Evolutionary conservation across 495 filamentous ascomycete species (phyloP), one percentile per base, ranked within the genome.

Genomic region (Monascus purpureus): DNA sequence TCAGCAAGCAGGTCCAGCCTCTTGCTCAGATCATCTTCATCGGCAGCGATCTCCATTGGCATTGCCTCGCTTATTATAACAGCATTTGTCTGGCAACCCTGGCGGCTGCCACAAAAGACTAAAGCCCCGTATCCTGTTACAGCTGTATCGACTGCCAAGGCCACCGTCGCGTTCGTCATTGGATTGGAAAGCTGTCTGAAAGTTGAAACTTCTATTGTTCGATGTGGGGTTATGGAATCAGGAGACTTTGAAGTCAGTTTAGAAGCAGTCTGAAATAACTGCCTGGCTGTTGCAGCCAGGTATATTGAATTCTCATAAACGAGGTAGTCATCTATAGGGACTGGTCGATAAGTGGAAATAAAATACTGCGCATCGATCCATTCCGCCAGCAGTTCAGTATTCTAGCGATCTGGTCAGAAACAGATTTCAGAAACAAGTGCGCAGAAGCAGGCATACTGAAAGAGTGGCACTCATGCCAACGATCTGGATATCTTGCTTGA

Each of bases 391-490:
- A 77, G 42, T 18, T 72, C 55, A 2, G 74, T 74, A 35, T 87
- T 86, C 78, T 83, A 29, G 8, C 15, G 1, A 8, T 4, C 1
- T n/a, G 4, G 28, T 57, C 35, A 57, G 47, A 27, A 9, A 13
- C 27, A 26, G n/a, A 25, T 15, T 12, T 8, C 2, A 8, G 12
- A 8, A 19, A 13, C 26, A 26, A 17, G n/a, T 1, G 20, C 17
- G 8, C 8, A 7, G 23, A 25, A 1, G 28, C 8, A n/a, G 7
- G 37, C 67, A 32, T 55, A 82, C 77, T 26, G 75, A 73, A 19
- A 87, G 50, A 2, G 82, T 87, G 11, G 82, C 82, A 37, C 82
- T 86, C 82, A 87, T 87, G 36, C 76, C 82, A 32, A 87, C 61
- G 15, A 90, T 73, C 41, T 90, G 82, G 16, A 83, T 68, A 25